Evolutionary conservation across 768 basidiomycete genomes (phyloP), one percentile per base, ranked within the genome.

Genomic region (Hericium rajendrae): DNA sequence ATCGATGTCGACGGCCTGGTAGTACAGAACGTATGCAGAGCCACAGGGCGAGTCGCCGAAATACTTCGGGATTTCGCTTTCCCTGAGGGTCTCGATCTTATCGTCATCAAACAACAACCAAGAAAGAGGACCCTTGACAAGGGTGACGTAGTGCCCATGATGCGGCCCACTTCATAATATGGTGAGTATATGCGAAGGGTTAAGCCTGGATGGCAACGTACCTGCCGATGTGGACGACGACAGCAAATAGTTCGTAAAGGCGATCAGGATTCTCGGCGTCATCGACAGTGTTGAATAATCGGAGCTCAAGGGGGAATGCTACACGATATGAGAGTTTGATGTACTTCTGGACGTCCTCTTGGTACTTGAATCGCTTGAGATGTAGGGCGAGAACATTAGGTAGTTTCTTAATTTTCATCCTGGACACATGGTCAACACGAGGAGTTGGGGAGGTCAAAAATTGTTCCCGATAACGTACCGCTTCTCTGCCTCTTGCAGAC

Each of bases 181-280:
- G 64, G 59, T 62, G 59, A 54, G 55, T 16, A 10, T 6, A 32
- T 18, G 18, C 15, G 32, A 8, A 15, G 37, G 28, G 38, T 6
- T 12, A 18, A 41, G 13, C n/a, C 38, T 26, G 56, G 53, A 62
- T 49, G 57, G 28, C 15, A 6, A 84, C 91, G 67, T 71, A 95
- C 94, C 83, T 89, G 79, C 97, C 97, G 62, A 99, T 94, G 72
- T 99, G 97, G n/a, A 99, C 92, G 38, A 99, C 94, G 57, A 98
- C 91, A 13, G 91, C 94, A 69, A 94, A 97, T 26, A 99, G 80
- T 69, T 91, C 85, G 73, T 97, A 99, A 59, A 98, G 69, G 55
- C 94, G 78, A 70, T 99, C 97, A 0, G 94, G 90, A 68, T 97
- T 83, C 54, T 86, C 83, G 50, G 87, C 82, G 64, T 94, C 92